Evolutionary conservation across 2,329 filamentous ascomycete genomes (phyloP), one percentile per base, ranked within the genome.

Genomic region (Cryoendolithus antarcticus): DNA sequence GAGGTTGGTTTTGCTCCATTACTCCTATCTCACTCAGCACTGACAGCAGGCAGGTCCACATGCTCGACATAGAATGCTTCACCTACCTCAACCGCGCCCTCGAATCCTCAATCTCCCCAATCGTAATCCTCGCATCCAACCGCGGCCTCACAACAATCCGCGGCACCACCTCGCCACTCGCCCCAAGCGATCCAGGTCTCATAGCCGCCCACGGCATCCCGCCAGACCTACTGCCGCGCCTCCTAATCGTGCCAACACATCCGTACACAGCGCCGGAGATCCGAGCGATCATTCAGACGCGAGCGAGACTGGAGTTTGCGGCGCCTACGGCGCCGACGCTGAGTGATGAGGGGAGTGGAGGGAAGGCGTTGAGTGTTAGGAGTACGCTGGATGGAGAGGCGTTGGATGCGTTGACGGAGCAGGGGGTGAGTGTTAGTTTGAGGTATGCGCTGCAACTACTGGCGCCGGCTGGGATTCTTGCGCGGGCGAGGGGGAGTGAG

Each of bases 41-140:
- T 31, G 38, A 31, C 41, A 34, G 12, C 8, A n/a, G 21, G 44
- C 53, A 93, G 86, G 89, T 93, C 44, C 89, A 98, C 69, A 98
- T 98, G 91, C 86, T 98, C 54, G 91, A 98, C 62, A 82, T 98
- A 52, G 91, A 98, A 69, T 93, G 88, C 70, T 98, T 96, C 67
- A 96, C 91, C 50, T 98, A 95, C 66, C 79, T 98, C 57, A 96
- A 96, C 71, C 84, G 88, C 58, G 91, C 91, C n/a, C 74, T 98
- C 51, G 91, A 98, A 71, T 88, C 85, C 40, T 76, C 80, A 49
- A 93, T 98, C 56, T 89, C 89, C 2, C 91, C 91, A 42, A 94
- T 98, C 56, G 91, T 98, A 45, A 91, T 98, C 50, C 80, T 98
- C 44, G 91, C 91, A 43, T 96, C 91, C 32, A 98, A 98, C 69